Conservation (phyloP, 1,284 basidiomycete species). For the Fomes fomentarius region DNA sequence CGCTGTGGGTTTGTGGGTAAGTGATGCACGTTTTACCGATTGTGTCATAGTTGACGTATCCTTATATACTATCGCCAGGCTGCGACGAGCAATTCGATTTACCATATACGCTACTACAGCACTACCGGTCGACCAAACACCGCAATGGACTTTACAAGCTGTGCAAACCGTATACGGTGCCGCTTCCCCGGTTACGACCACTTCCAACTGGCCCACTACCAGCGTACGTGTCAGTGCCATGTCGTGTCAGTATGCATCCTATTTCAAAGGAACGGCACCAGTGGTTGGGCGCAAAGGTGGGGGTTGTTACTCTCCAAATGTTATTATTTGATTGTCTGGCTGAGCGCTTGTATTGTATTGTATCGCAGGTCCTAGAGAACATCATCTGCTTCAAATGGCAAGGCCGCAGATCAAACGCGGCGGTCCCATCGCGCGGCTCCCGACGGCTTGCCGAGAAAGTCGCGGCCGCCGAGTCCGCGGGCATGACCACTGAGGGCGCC, state of each 20-base stretch:
- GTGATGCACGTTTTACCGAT: slow-evolving; percentile 4
- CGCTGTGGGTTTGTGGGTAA: slow-evolving; percentile 52
- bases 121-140: slow-evolving; percentile 30
- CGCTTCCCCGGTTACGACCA: slow-evolving; percentile 29
- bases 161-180: slow-evolving; percentile 37
- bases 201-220: slow-evolving; percentile 42
- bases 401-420: slow-evolving; percentile 28
- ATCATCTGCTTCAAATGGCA: slow-evolving; percentile 34
- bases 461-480: slow-evolving; percentile 5
- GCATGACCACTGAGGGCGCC: neutral
- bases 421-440: slow-evolving; percentile 26
- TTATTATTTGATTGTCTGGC: neutral
- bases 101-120: slow-evolving; percentile 39
- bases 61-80: slow-evolving; percentile 36
- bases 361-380: slow-evolving; percentile 36
- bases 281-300: slow-evolving; percentile 55
- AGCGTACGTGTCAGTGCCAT: slow-evolving; percentile 50
- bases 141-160: slow-evolving; percentile 35
- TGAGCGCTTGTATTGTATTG: neutral
- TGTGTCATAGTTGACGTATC: slow-evolving; percentile 1
- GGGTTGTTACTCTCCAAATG: neutral
- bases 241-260: slow-evolving; percentile 41
- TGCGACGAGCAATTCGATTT: slow-evolving; percentile 45
- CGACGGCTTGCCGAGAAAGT: slow-evolving; percentile 31
- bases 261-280: slow-evolving; percentile 54